These are phyloP conservation scores for Crassisporium funariophilum DNA, from an alignment of 768 basidiomycete species.

Conservation along the genomic window DNA sequence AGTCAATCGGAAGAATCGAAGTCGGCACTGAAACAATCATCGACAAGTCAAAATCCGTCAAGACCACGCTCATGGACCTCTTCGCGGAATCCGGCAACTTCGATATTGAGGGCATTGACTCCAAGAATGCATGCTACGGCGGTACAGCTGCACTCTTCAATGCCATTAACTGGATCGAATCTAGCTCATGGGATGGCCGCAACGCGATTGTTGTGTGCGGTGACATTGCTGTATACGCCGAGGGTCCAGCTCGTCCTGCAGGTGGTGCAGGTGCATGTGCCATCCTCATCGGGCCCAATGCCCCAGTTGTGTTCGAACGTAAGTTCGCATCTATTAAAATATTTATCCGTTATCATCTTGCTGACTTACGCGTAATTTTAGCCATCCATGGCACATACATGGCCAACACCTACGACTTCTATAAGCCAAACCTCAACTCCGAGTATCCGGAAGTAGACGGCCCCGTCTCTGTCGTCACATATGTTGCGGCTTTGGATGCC, in stretches of 20 bases:
- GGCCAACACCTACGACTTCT: constrained; percentile 98
- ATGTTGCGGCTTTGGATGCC: constrained; percentile 90
- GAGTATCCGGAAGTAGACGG: constrained; percentile 98
- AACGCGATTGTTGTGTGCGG: constrained; percentile 97
- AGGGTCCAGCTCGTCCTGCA: constrained; percentile 91
- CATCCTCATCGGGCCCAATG: constrained; percentile 94
- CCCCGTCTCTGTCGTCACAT: constrained; percentile 92
- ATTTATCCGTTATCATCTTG: constrained; percentile 10
- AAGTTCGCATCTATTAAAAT: constrained; percentile 37
- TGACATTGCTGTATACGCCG: constrained; percentile 98
- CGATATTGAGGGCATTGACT: constrained; percentile 98
- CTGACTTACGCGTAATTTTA: constrained; percentile 32
- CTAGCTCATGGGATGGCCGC: constrained; percentile 94
- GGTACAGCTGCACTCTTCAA: constrained; percentile 99
- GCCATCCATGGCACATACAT: constrained; percentile 97
- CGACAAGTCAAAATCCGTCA: constrained; percentile 99
- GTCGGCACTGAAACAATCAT: constrained; percentile 99
- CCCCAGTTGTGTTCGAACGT: constrained; percentile 95
- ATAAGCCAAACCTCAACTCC: constrained; percentile 95
- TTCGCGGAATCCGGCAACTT: constrained; percentile 91
- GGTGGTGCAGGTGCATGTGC: constrained; percentile 97
- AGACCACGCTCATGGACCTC: constrained; percentile 98
- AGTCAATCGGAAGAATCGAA: constrained; percentile 95
- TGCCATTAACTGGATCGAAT: constrained; percentile 97
- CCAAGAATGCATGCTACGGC: constrained; percentile 99